phyloP scores from a whole-genome alignment of 352 stramenopile species.

The Peronosclerospora sorghi region DNA sequence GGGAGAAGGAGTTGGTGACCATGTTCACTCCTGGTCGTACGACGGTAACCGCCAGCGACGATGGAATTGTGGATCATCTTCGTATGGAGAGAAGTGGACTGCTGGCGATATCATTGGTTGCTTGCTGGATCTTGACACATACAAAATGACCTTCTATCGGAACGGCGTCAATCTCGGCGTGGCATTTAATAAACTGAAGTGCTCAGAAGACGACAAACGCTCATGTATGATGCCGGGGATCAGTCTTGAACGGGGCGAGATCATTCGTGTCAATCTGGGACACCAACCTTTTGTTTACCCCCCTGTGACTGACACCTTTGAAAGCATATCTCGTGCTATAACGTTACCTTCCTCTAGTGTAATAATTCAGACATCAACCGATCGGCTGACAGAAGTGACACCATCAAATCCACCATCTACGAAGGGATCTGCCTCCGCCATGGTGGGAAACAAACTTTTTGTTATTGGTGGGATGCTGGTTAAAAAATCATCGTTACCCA shows the following conservation, averaged over 20 bases:
- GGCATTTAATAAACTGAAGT: slow-evolving; percentile 63
- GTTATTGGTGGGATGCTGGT: slow-evolving; percentile 53
- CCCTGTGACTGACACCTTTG: slow-evolving; percentile 51
- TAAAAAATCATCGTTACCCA: slow-evolving; percentile 1
- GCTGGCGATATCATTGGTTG: slow-evolving; percentile 88
- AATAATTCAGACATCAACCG: slow-evolving; percentile 17
- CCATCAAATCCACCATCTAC: slow-evolving; percentile 20
- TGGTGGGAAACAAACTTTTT: slow-evolving; percentile 56
- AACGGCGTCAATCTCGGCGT: slow-evolving; percentile 80
- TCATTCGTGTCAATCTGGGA: slow-evolving; percentile 79
- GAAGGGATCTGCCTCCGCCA: slow-evolving; percentile 44
- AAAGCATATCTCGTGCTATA: slow-evolving; percentile 54
- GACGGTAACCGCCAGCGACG: slow-evolving; percentile 86
- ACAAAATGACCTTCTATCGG: slow-evolving; percentile 82
- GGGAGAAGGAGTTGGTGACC: slow-evolving; percentile 86
- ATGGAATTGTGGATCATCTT: slow-evolving; percentile 85
- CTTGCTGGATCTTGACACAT: slow-evolving; percentile 64
- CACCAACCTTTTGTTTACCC: slow-evolving; percentile 72
- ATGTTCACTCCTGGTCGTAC: slow-evolving; percentile 88
- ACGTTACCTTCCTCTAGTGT: slow-evolving; percentile 28
- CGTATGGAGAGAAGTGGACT: slow-evolving; percentile 87
- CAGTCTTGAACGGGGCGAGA: slow-evolving; percentile 76
- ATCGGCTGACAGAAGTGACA: not conserved
- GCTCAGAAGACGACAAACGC: slow-evolving; percentile 29
- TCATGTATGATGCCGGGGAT: slow-evolving; percentile 79